phyloP scores from a whole-genome alignment of 2,329 filamentous ascomycete species.

The Sarocladiaceae sp. region DNA sequence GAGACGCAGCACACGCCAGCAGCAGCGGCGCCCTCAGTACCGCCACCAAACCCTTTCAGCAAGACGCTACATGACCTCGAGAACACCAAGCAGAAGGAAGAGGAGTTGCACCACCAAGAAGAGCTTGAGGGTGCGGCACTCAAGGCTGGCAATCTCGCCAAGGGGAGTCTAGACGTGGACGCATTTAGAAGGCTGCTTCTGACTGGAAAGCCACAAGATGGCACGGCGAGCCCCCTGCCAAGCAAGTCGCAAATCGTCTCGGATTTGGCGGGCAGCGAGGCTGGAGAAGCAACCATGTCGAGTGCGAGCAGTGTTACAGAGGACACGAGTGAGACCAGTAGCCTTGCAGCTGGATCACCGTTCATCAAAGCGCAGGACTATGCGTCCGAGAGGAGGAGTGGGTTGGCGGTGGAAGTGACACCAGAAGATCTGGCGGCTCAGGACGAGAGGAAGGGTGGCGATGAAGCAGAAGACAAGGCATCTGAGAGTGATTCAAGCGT shows the following conservation, averaged over 20 bases:
- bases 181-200: slow-evolving; percentile 71
- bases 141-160: slow-evolving; percentile 26
- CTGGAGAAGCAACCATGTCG: not conserved
- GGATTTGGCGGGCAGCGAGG: not conserved
- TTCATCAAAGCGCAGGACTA: not conserved
- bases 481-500: slow-evolving; percentile 22
- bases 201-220: slow-evolving; percentile 55
- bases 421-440: slow-evolving; percentile 3
- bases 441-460: not conserved
- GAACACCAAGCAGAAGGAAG: slow-evolving; percentile 22
- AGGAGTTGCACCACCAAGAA: slow-evolving; percentile 18
- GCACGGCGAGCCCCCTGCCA: slow-evolving; percentile 5
- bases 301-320: not conserved
- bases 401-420: not conserved
- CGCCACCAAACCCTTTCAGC: slow-evolving; percentile 41
- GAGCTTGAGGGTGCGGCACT: slow-evolving; percentile 26
- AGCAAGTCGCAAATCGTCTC: slow-evolving; percentile 4
- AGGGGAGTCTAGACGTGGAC: slow-evolving; percentile 62
- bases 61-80: slow-evolving; percentile 49
- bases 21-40: slow-evolving; percentile 12
- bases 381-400: not conserved
- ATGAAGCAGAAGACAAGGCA: slow-evolving; percentile 16
- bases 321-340: not conserved
- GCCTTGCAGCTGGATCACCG: not conserved
- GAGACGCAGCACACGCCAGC: not conserved